Evolutionary conservation across 352 stramenopile species (phyloP).

Genomic region (Phytophthora pini): DNA sequence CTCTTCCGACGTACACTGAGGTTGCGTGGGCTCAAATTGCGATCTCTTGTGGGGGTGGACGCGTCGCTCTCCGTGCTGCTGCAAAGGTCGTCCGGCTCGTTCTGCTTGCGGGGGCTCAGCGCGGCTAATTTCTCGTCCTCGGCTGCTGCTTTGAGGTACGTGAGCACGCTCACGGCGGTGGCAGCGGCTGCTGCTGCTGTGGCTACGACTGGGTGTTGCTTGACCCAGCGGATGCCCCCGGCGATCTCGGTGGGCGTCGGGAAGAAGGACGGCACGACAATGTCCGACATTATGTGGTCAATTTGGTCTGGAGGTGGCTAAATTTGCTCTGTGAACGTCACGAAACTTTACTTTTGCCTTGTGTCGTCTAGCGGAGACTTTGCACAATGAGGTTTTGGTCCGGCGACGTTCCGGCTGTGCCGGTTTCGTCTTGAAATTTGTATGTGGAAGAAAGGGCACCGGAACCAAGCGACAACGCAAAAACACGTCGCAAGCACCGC

Average conservation of each 20-base stretch:
- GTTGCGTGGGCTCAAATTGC: slow-evolving; percentile 36
- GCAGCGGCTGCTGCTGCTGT: slow-evolving; percentile 71
- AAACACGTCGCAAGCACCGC: slow-evolving; percentile 34
- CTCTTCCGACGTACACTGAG: slow-evolving; percentile 38
- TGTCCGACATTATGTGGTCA: slow-evolving; percentile 52
- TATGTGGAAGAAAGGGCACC: slow-evolving; percentile 26
- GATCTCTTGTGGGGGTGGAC: slow-evolving; percentile 53
- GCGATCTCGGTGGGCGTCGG: slow-evolving; percentile 81
- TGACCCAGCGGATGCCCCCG: slow-evolving; percentile 74
- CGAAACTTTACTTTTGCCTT: slow-evolving; percentile 1
- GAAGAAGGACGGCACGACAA: slow-evolving; percentile 78
- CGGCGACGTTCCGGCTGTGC: slow-evolving; percentile 12
- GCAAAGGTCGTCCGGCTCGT: slow-evolving; percentile 54
- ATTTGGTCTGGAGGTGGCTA: slow-evolving; percentile 2
- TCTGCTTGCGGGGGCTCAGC: slow-evolving; percentile 16
- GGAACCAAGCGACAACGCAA: slow-evolving; percentile 30
- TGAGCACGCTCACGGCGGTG: slow-evolving; percentile 73
- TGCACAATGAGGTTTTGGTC: slow-evolving; percentile 25
- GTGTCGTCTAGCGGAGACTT: slow-evolving; percentile 23
- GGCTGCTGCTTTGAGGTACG: slow-evolving; percentile 55
- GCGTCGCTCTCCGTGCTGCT: slow-evolving; percentile 74
- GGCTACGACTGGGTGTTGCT: slow-evolving; percentile 73
- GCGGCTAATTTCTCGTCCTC: slow-evolving; percentile 38
- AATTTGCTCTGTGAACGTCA: slow-evolving; percentile 1
- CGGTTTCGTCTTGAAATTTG: slow-evolving; percentile 34